These are phyloP conservation scores for Sinapis alba DNA, from an alignment of 441 rosid species.

Conservation along the genomic window DNA sequence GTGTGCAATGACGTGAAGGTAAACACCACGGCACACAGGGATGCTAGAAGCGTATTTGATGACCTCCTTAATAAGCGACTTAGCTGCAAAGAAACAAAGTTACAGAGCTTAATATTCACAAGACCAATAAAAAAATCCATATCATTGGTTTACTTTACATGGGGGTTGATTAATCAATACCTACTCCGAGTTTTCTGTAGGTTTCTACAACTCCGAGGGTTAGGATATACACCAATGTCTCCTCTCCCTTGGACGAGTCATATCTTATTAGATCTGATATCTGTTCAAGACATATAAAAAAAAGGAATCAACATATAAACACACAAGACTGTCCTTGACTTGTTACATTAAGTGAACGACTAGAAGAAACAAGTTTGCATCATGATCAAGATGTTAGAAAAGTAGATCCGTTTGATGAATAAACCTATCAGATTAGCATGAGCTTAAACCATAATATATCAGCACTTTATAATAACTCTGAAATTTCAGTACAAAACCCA, in stretches of 20 bases:
- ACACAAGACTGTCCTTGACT: not conserved
- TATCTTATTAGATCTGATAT: slow-evolving; percentile 74
- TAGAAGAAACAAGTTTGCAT: not conserved
- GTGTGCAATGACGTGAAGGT: slow-evolving; percentile 95
- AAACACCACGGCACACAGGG: slow-evolving; percentile 77
- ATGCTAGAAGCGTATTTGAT: slow-evolving; percentile 70
- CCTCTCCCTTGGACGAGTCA: slow-evolving; percentile 68
- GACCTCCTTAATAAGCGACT: slow-evolving; percentile 72
- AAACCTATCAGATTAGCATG: not conserved
- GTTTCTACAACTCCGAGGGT: slow-evolving; percentile 85
- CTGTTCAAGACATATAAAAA: slow-evolving; percentile 45
- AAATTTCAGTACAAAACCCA: not conserved
- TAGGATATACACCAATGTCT: slow-evolving; percentile 76
- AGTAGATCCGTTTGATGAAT: not conserved
- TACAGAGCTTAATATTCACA: slow-evolving; percentile 5
- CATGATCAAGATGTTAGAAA: not conserved
- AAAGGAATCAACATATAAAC: slow-evolving; percentile 4
- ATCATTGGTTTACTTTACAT: slow-evolving; percentile 3
- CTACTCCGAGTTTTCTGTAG: slow-evolving; percentile 86
- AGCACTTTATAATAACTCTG: not conserved
- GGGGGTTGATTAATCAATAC: slow-evolving; percentile 38
- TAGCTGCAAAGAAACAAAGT: slow-evolving; percentile 48
- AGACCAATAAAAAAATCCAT: not conserved
- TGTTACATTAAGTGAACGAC: not conserved
- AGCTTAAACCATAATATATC: not conserved